Percentiles rank a stretch among this genome's conserved stretches.
Conservation (phyloP, 192 early-diverging fungal species). For the Kappamyces sp. region DNA sequence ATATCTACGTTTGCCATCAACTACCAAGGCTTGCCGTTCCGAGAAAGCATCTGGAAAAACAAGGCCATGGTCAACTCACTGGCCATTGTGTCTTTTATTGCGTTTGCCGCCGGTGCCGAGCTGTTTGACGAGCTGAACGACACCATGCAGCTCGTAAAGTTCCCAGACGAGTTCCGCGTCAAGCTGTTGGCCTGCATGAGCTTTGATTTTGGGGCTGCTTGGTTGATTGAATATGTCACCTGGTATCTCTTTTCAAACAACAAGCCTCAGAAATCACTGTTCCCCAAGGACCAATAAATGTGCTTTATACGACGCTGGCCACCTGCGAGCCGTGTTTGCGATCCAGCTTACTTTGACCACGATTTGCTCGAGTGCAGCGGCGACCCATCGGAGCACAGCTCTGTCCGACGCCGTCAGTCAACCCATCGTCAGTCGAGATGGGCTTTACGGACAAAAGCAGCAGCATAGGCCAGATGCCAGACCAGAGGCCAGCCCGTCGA, state of each 20-base stretch:
- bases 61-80: slow-evolving; percentile 87
- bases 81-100: slow-evolving; percentile 75
- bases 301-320: too few species aligned
- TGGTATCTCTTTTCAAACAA: slow-evolving; percentile 83
- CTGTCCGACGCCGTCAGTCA: too few species aligned
- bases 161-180: slow-evolving; percentile 83
- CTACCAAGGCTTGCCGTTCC: slow-evolving; percentile 95
- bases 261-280: slow-evolving; percentile 56
- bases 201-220: slow-evolving; percentile 81
- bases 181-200: slow-evolving; percentile 78
- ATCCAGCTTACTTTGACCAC: too few species aligned
- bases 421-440: too few species aligned
- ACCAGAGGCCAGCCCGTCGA: too few species aligned
- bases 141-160: slow-evolving; percentile 81
- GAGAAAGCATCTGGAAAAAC: slow-evolving; percentile 89
- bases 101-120: slow-evolving; percentile 84
- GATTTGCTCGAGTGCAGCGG: too few species aligned
- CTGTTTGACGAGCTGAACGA: slow-evolving; percentile 81
- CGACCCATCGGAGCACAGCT: too few species aligned
- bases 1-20: slow-evolving; percentile 99
- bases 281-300: slow-evolving; percentile 1
- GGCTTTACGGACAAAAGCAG: too few species aligned
- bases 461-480: too few species aligned
- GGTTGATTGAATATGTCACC: slow-evolving; percentile 69
- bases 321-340: too few species aligned